Evolutionary conservation across 2,329 filamentous ascomycete species (phyloP).

Genomic region (Aspergillus felis): DNA sequence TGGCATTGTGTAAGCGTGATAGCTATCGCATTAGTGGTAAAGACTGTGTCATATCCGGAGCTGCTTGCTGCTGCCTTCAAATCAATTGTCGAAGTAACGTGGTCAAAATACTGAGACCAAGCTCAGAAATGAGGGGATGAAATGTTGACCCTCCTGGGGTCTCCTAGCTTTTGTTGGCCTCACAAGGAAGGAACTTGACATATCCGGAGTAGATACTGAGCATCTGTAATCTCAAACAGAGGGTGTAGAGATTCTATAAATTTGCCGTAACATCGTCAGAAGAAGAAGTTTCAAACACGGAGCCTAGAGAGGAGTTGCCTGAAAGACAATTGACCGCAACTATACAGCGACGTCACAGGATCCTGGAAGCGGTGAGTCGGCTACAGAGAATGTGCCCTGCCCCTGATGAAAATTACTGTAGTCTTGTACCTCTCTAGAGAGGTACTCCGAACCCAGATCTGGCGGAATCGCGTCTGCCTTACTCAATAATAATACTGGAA

Average conservation of each 20-base stretch:
- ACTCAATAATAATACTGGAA: background rate
- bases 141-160: constrained; percentile 25
- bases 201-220: constrained; percentile 20
- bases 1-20: constrained; percentile 12
- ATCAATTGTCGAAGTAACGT: background rate
- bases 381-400: background rate
- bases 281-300: background rate
- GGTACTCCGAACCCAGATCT: too few relatives aligned
- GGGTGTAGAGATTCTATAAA: background rate
- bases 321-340: background rate
- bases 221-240: background rate
- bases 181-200: constrained; percentile 21
- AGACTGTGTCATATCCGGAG: constrained; percentile 6
- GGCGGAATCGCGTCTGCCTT: too few relatives aligned
- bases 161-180: constrained; percentile 20
- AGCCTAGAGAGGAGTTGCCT: background rate
- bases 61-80: background rate
- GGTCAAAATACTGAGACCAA: constrained; percentile 9
- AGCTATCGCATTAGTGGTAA: constrained; percentile 7
- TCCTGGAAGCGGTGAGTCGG: background rate
- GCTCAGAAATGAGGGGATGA: constrained; percentile 18
- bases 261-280: constrained; percentile 2
- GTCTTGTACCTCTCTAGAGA: too few relatives aligned
- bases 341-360: background rate
- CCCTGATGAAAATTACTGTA: background rate